Evolutionary conservation across 2,329 filamentous ascomycete genomes (phyloP).

Genomic region (Pseudogymnoascus sp.): DNA sequence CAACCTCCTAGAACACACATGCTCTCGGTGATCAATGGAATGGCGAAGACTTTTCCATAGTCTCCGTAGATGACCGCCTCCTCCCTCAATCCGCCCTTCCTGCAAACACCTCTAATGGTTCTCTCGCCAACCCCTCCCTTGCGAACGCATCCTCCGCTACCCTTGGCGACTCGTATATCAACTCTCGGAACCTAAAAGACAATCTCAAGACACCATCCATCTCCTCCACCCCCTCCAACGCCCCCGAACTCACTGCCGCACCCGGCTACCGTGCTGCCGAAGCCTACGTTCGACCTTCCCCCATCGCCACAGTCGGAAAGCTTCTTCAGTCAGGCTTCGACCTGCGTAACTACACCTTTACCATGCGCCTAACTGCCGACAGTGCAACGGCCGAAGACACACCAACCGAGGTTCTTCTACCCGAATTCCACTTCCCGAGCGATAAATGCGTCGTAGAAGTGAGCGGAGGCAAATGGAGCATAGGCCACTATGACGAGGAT

Average conservation of each 20-base stretch:
- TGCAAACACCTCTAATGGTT: constrained; percentile 36
- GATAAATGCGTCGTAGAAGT: constrained; percentile 65
- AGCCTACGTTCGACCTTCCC: constrained; percentile 81
- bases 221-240: constrained; percentile 46
- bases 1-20: constrained; percentile 62
- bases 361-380: constrained; percentile 58
- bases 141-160: constrained; percentile 40
- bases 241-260: constrained; percentile 52
- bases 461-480: constrained; percentile 83
- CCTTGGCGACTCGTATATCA: constrained; percentile 39
- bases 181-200: constrained; percentile 66
- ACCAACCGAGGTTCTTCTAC: constrained; percentile 78
- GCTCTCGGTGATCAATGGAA: constrained; percentile 93
- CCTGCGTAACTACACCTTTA: constrained; percentile 69
- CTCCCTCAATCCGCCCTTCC: constrained; percentile 47
- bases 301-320: constrained; percentile 65
- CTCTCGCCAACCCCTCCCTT: constrained; percentile 35
- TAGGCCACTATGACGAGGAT: constrained; percentile 64
- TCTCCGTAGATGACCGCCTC: constrained; percentile 70
- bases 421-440: constrained; percentile 85
- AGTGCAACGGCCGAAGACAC: constrained; percentile 51
- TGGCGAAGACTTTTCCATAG: constrained; percentile 90
- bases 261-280: constrained; percentile 84
- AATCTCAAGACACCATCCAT: constrained; percentile 63
- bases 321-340: constrained; percentile 73